Conservation (phyloP, 768 basidiomycete genomes). For the Rhodotorula paludigena region DNA sequence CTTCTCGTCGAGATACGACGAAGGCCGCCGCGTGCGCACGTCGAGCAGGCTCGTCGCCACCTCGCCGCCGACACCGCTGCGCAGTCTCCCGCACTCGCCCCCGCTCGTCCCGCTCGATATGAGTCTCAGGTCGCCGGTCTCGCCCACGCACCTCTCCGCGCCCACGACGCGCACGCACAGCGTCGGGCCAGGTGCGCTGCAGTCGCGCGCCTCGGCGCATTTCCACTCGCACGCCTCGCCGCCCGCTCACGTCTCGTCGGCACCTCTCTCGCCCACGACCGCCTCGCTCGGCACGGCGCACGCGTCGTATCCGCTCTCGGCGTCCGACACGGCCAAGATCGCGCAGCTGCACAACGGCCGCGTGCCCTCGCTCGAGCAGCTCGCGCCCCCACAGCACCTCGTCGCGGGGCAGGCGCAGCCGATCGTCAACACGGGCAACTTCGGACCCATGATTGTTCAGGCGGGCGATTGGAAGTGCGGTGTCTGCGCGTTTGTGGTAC, state of each 20-base stretch:
- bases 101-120: not conserved
- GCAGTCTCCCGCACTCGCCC: not conserved
- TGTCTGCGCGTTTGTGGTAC: constrained; percentile 23
- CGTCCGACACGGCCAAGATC: constrained; percentile 17
- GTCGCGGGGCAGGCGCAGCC: constrained; percentile 1
- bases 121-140: not conserved
- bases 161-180: too few species aligned
- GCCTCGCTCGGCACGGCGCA: not conserved
- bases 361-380: constrained; percentile 25
- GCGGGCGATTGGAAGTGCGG: constrained; percentile 35
- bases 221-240: not conserved
- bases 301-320: constrained; percentile 18
- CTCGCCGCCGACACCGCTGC: not conserved
- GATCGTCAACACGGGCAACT: constrained; percentile 36
- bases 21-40: too few species aligned
- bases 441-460: constrained; percentile 35
- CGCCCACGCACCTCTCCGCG: too few species aligned
- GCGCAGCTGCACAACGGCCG: constrained; percentile 33
- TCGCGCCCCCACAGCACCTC: constrained; percentile 16
- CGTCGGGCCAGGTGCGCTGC: too few species aligned
- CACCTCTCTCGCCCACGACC: not conserved
- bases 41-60: too few species aligned
- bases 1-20: too few species aligned
- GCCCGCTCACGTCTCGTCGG: not conserved
- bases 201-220: too few species aligned